These are phyloP conservation scores for Coniella vitis DNA, from an alignment of 2,329 filamentous ascomycete species.

Conservation along the genomic window DNA sequence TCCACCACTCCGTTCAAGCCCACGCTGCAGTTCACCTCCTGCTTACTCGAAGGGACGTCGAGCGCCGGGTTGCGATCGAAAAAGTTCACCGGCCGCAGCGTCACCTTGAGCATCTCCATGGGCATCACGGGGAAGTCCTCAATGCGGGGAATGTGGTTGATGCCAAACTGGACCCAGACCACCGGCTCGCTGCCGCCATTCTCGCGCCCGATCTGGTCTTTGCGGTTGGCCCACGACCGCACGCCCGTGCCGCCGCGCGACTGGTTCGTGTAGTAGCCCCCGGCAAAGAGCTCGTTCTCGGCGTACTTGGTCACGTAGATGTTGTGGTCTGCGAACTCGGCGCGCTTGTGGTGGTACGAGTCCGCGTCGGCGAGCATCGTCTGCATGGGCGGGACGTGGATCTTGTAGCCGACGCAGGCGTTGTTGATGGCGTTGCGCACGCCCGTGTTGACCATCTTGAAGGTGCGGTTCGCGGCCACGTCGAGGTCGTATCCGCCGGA, in stretches of 20 bases:
- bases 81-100: constrained; percentile 45
- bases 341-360: constrained; percentile 27
- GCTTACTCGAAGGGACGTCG: constrained; percentile 40
- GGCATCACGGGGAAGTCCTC: constrained; percentile 68
- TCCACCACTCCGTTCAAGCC: constrained; percentile 19
- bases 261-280: constrained; percentile 33
- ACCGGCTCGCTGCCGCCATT: constrained; percentile 37
- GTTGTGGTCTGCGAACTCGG: constrained; percentile 30
- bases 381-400: constrained; percentile 49
- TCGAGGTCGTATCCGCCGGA: constrained; percentile 42
- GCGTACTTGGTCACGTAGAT: constrained; percentile 30
- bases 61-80: constrained; percentile 44
- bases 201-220: constrained; percentile 31
- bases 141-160: constrained; percentile 54
- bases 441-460: constrained; percentile 51
- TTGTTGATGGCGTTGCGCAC: constrained; percentile 47
- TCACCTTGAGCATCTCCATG: constrained; percentile 45
- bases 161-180: constrained; percentile 45
- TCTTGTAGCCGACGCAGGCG: constrained; percentile 48
- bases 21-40: constrained; percentile 34
- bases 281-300: constrained; percentile 31
- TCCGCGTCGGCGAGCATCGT: constrained; percentile 44
- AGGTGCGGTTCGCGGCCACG: constrained; percentile 40
- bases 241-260: constrained; percentile 30
- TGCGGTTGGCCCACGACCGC: constrained; percentile 26